Evolutionary conservation across 1,284 basidiomycete genomes (phyloP).

Genomic region (Erythrobasidium hasegawianum): DNA sequence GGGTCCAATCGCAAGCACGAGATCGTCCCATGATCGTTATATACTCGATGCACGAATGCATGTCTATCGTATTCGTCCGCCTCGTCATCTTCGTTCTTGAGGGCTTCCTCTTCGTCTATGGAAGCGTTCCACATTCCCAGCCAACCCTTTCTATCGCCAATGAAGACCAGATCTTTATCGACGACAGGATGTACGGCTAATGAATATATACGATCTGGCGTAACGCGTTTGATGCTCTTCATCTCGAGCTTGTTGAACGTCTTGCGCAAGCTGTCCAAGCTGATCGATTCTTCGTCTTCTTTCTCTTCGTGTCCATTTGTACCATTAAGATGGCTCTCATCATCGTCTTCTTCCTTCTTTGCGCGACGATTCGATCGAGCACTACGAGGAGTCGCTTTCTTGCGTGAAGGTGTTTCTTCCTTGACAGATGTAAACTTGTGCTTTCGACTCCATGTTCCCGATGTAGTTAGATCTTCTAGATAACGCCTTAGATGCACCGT

Average conservation of each 20-base stretch:
- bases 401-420: neutral
- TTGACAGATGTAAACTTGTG: neutral
- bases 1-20: constrained; percentile 51
- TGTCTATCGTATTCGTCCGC: constrained; percentile 43
- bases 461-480: constrained; percentile 9
- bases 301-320: neutral
- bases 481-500: constrained; percentile 10
- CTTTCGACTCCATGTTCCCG: constrained; percentile 14
- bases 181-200: constrained; percentile 52
- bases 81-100: constrained; percentile 41
- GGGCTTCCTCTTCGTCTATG: constrained; percentile 13
- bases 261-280: constrained; percentile 8
- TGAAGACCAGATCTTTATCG: constrained; percentile 51
- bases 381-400: constrained; percentile 11
- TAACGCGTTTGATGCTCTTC: constrained; percentile 44
- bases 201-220: constrained; percentile 51
- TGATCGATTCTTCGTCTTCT: neutral
- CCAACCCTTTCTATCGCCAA: constrained; percentile 52
- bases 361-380: neutral
- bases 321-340: neutral
- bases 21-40: constrained; percentile 43
- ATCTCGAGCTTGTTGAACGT: constrained; percentile 24
- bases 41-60: constrained; percentile 29
- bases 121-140: constrained; percentile 51
- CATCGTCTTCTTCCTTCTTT: constrained; percentile 31